These are phyloP conservation scores for Artemisia annua DNA, from an alignment of 129 eudicot species.

Conservation along the genomic window DNA sequence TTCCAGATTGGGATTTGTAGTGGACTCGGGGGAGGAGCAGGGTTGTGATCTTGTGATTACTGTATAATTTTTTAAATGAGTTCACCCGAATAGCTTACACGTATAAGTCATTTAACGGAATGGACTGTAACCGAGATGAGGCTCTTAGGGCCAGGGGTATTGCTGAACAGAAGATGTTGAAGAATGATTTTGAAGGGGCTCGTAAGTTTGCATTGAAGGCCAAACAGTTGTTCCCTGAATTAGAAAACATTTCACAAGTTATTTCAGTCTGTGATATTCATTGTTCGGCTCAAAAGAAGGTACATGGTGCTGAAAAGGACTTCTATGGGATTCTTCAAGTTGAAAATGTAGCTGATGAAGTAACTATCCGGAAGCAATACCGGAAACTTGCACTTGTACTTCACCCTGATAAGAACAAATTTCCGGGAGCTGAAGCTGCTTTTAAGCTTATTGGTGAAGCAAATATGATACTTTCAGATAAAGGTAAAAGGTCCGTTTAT, in stretches of 20 bases:
- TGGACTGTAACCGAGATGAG: slow-evolving; percentile 93
- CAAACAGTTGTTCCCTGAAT: slow-evolving; percentile 56
- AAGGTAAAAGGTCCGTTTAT: slow-evolving; percentile 53
- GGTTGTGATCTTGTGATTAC: neutral
- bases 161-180: slow-evolving; percentile 75
- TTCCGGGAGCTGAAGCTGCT: slow-evolving; percentile 97
- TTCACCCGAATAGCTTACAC: slow-evolving; percentile 24
- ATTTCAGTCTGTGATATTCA: slow-evolving; percentile 84
- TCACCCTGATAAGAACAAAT: slow-evolving; percentile 94
- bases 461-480: slow-evolving; percentile 68
- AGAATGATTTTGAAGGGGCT: slow-evolving; percentile 81
- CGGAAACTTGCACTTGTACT: slow-evolving; percentile 80
- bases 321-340: slow-evolving; percentile 86
- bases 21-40: slow-evolving; percentile 23
- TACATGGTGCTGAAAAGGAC: slow-evolving; percentile 65
- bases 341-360: slow-evolving; percentile 70
- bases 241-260: slow-evolving; percentile 70
- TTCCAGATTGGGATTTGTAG: slow-evolving; percentile 29
- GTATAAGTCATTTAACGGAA: slow-evolving; percentile 22
- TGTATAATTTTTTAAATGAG: neutral
- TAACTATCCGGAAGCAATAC: slow-evolving; percentile 70
- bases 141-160: slow-evolving; percentile 68
- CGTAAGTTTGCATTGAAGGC: slow-evolving; percentile 72
- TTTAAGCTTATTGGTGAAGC: slow-evolving; percentile 93
- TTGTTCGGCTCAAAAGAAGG: slow-evolving; percentile 59